Conservation (phyloP, 2,329 filamentous ascomycete species). For the Penicillium janthinellum region DNA sequence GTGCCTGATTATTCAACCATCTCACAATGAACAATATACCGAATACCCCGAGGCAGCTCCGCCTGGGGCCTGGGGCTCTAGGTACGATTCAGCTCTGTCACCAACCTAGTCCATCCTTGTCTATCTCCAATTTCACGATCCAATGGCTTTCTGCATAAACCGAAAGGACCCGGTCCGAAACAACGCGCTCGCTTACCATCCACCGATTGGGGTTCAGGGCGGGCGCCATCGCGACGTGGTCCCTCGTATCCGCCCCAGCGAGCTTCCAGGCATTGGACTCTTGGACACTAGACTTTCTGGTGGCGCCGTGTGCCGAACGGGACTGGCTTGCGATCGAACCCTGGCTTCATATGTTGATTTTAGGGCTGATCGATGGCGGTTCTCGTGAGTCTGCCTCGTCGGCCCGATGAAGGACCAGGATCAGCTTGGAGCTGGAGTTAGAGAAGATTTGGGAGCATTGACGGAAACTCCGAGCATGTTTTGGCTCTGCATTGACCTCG, state of each 20-base stretch:
- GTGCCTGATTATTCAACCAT: neutral
- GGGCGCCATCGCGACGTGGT: constrained; percentile 16
- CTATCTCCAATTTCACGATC: neutral
- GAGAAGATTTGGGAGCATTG: neutral
- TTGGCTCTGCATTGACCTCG: neutral
- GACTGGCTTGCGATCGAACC: neutral
- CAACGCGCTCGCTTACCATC: constrained; percentile 25
- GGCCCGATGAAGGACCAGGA: neutral
- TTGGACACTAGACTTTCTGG: constrained; percentile 1
- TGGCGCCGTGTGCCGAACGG: constrained; percentile 5
- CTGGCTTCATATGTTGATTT: neutral
- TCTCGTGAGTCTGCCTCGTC: neutral
- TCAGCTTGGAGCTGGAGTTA: neutral
- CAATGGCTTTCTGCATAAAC: neutral
- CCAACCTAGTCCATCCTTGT: neutral
- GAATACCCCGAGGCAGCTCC: neutral
- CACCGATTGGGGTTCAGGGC: constrained; percentile 15
- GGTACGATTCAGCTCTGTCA: neutral
- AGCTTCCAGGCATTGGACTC: constrained; percentile 2
- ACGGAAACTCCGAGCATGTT: neutral
- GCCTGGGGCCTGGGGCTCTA: neutral
- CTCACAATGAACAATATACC: neutral
- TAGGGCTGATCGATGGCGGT: constrained; percentile 8
- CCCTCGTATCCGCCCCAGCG: constrained; percentile 19
- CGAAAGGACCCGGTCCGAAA: constrained; percentile 3